Conservation (phyloP, 2,329 filamentous ascomycete genomes). For the Zymoseptoria passerinii region DNA sequence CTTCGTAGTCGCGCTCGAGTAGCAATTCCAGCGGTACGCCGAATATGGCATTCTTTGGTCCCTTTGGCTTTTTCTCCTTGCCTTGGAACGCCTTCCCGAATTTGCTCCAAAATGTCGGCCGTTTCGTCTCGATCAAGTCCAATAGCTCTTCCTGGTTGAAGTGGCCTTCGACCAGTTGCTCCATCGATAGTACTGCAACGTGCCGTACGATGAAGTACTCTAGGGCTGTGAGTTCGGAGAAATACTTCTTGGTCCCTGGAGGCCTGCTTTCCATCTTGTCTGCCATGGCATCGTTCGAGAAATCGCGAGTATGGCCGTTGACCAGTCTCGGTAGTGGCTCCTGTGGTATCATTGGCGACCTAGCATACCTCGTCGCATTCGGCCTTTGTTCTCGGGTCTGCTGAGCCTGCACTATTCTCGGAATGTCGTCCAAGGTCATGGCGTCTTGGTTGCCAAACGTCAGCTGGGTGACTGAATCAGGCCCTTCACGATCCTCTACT, state of each 20-base stretch:
- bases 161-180: constrained; percentile 78
- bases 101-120: constrained; percentile 95
- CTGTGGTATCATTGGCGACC: constrained; percentile 58
- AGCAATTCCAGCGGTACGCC: constrained; percentile 81
- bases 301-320: constrained; percentile 60
- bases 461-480: constrained; percentile 61
- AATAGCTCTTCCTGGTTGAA: constrained; percentile 93
- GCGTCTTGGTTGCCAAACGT: constrained; percentile 88
- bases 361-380: constrained; percentile 67
- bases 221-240: constrained; percentile 87
- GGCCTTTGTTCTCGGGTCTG: constrained; percentile 86
- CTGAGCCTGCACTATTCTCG: constrained; percentile 88
- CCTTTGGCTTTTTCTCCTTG: constrained; percentile 62
- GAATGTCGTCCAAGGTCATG: constrained; percentile 90
- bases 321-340: constrained; percentile 62
- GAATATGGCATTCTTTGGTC: constrained; percentile 88
- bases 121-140: constrained; percentile 84
- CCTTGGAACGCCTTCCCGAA: constrained; percentile 78
- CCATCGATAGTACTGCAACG: constrained; percentile 88
- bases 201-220: constrained; percentile 98
- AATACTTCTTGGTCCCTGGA: constrained; percentile 64
- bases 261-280: constrained; percentile 34
- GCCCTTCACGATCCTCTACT: constrained; percentile 66
- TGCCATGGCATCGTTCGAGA: constrained; percentile 48
- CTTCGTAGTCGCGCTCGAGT: constrained; percentile 86